Conservation (phyloP, 2,329 filamentous ascomycete species). For the Paraconiothyrium brasiliense region DNA sequence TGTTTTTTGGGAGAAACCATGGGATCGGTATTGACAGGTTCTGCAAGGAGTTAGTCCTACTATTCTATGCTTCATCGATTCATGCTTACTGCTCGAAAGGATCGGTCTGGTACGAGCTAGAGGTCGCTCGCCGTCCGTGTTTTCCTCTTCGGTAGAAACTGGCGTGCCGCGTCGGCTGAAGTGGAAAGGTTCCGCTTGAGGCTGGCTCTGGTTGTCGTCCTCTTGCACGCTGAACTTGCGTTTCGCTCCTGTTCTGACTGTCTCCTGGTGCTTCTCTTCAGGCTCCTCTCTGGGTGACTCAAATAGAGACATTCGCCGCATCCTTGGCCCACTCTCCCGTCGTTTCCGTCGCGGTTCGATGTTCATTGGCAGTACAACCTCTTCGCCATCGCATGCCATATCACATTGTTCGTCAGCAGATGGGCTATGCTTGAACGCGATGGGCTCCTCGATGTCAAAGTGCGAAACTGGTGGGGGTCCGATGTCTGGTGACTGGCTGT, state of each 20-base stretch:
- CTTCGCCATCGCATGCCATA: slow-evolving; percentile 48
- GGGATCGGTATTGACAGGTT: slow-evolving; percentile 61
- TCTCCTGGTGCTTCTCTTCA: slow-evolving; percentile 36
- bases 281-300: slow-evolving; percentile 49
- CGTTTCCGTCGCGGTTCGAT: slow-evolving; percentile 63
- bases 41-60: slow-evolving; percentile 42
- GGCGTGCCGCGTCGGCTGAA: slow-evolving; percentile 54
- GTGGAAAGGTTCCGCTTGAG: slow-evolving; percentile 54
- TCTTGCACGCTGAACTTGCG: slow-evolving; percentile 66
- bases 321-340: slow-evolving; percentile 60
- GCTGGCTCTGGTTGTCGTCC: slow-evolving; percentile 53
- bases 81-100: slow-evolving; percentile 54
- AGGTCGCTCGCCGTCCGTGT: slow-evolving; percentile 26
- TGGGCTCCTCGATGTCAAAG: slow-evolving; percentile 60
- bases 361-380: slow-evolving; percentile 54
- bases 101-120: slow-evolving; percentile 45
- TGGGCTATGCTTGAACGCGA: slow-evolving; percentile 54
- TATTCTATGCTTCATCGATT: slow-evolving; percentile 22
- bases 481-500: slow-evolving; percentile 72
- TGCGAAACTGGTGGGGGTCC: slow-evolving; percentile 66
- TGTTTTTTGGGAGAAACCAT: slow-evolving; percentile 54
- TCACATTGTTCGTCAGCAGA: slow-evolving; percentile 32
- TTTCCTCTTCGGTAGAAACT: slow-evolving; percentile 29
- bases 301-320: slow-evolving; percentile 55
- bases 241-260: slow-evolving; percentile 61